Evolutionary conservation across 2,329 filamentous ascomycete genomes (phyloP), one percentile per base, ranked within the genome.

Genomic region (Apiospora koreana): DNA sequence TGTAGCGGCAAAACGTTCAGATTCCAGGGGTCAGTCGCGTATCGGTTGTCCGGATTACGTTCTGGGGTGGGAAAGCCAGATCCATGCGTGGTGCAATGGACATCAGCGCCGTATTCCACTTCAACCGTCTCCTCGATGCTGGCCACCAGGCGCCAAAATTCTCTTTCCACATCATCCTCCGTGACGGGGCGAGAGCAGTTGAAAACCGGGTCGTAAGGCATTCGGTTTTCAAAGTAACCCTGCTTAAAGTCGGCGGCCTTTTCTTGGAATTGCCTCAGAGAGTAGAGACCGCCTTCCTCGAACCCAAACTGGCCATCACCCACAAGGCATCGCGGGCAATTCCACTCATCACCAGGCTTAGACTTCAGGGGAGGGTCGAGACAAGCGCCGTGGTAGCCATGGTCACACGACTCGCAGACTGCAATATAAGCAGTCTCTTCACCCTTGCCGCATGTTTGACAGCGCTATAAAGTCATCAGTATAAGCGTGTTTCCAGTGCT

Each of bases 261-360:
- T 79, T 98, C 94, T 80, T 99, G 96, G 79, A 99, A 99, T 76
- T 97, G 93, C 77, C 93, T 94, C 35, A 99, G 85, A 0, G 96
- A 99, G 81, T 99, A 99, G 28, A 98, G 88, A 4, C 95, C 95
- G 31, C 96, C 96, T 80, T 99, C 96, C 78, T 98, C 95, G 72
- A 99, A 99, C 0, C 96, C 96, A 77, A 97, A 99, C 74, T 98
- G 94, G 48, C 95, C 95, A 70, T 97, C 97, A 65, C 96, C 96
- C 31, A 99, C 96, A 35, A 99, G 88, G 79, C 96, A 99, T 77
- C 94, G 90, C 0, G 96, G 93, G 75, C 96, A 99, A 79, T 98
- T 95, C 96, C 96, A 99, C 77, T 98, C 96, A 68, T 91, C 87
- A 31, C 96, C 93, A 0, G 94, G 94, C 73, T 92, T 90, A 10